Evolutionary conservation across 2,329 filamentous ascomycete species (phyloP), one percentile per base, ranked within the genome.

Genomic region (Nothopassalora personata): DNA sequence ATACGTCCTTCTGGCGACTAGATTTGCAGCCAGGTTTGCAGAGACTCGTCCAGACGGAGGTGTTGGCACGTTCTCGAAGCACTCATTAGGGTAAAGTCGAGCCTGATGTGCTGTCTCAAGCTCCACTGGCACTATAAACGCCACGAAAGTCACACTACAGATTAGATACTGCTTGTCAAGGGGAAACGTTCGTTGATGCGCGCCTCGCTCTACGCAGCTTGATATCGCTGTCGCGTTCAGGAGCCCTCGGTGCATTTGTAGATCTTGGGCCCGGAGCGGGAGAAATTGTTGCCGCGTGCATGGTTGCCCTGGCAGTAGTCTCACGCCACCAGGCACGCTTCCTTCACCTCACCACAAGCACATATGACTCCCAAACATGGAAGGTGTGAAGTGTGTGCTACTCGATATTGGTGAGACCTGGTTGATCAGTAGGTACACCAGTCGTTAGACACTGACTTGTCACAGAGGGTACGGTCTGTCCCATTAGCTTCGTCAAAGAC

Each of bases 401-500:
- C 69, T 75, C 28, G 73, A 74, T 60, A 75, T 75, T 53, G 73
- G 73, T 75, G 30, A 51, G 49, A 18, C 11, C 70, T 53, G 19
- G 28, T 27, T 28, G 15, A 43, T 28, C 4, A 28, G 10, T 13
- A 39, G 3, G 13, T 30, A 9, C 28, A 49, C 11, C 19, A 8
- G 10, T 18, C 5, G n/a, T 43, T 60, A 63, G 52, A 60, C 46
- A 58, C 23, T 34, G 39, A 55, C 56, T 62, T 57, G 66, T 18
- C 23, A 9, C 30, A 92, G 89, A 92, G 81, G 89, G 89, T 63
- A 92, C 89, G 53, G 86, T 92, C 64, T 91, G 88, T 74, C 87
- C 88, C 67, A 91, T 92, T 72, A 90, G 87, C 67, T 92, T 92
- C 75, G 89, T 92, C 75, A 90, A 90, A 77, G 87, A 91, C 73